A percentile compares a stretch with the other conserved stretches of the same genome.
Evolutionary conservation across 805 yeast genomes (phyloP).

Genomic region (Pichia nanzhaoensis): DNA sequence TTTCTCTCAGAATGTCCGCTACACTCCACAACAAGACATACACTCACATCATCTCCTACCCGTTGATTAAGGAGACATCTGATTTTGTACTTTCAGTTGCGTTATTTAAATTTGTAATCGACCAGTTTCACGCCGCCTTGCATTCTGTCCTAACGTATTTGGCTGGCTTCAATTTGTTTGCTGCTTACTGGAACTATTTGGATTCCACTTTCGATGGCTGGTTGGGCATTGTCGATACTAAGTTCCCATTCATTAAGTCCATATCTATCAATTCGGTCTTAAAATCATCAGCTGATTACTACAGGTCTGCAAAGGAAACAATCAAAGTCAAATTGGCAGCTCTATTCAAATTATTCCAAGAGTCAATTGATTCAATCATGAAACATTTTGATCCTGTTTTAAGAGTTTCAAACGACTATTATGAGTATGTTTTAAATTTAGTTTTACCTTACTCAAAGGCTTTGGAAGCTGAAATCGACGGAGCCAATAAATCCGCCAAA

Average conservation of each 20-base stretch:
- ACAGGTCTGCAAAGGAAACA: not conserved
- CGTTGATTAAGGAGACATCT: conserved; percentile 24
- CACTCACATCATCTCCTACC: conserved; percentile 28
- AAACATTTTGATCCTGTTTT: conserved; percentile 23
- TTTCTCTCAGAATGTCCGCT: too few relatives aligned
- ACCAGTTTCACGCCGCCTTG: conserved; percentile 2
- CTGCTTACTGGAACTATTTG: conserved; percentile 16
- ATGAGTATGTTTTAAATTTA: conserved; percentile 23
- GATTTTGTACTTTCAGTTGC: conserved; percentile 14
- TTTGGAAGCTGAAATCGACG: conserved; percentile 10
- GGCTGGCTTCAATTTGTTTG: conserved; percentile 17
- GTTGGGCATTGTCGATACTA: conserved; percentile 25
- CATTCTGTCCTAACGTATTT: conserved; percentile 13
- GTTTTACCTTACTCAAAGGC: conserved; percentile 21
- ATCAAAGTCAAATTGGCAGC: not conserved
- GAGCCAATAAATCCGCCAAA: conserved; percentile 5
- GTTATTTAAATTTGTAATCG: conserved; percentile 1
- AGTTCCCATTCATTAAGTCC: conserved; percentile 26
- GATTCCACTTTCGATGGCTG: conserved; percentile 22
- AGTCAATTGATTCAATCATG: not conserved
- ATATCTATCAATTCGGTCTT: conserved; percentile 15
- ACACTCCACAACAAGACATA: conserved; percentile 8
- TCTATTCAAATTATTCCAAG: not conserved
- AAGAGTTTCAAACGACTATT: conserved; percentile 25
- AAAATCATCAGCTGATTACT: conserved; percentile 5